phyloP scores from a whole-genome alignment of 805 yeast species.

The Metschnikowia aberdeeniae region DNA sequence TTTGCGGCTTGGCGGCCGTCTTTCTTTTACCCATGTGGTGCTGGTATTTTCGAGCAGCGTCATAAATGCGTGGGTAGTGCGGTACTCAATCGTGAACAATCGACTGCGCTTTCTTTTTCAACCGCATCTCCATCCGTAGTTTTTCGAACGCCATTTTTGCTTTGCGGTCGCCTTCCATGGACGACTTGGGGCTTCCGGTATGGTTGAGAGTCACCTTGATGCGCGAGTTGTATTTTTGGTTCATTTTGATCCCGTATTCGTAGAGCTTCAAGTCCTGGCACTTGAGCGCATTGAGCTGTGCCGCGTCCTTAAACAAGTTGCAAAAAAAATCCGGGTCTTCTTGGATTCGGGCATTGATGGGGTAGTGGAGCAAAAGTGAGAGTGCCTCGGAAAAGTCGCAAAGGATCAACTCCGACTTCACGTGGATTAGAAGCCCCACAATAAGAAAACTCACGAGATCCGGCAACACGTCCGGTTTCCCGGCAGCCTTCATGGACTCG shows the following conservation, averaged over 20 bases:
- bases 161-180: constrained; percentile 23
- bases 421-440: constrained; percentile 40
- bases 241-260: constrained; percentile 39
- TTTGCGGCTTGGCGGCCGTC: constrained; percentile 71
- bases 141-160: constrained; percentile 43
- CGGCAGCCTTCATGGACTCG: constrained; percentile 5
- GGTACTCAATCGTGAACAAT: not conserved
- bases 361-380: constrained; percentile 48
- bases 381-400: constrained; percentile 53
- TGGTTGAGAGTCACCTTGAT: constrained; percentile 24
- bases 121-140: constrained; percentile 42
- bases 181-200: constrained; percentile 16
- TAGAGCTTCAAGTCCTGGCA: constrained; percentile 36
- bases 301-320: constrained; percentile 31
- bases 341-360: constrained; percentile 24
- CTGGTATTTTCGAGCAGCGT: not conserved
- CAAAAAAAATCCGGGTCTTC: constrained; percentile 19
- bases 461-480: constrained; percentile 20
- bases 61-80: no score
- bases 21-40: constrained; percentile 69
- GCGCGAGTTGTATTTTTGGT: constrained; percentile 36
- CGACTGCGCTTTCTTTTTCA: constrained; percentile 39
- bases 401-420: constrained; percentile 41
- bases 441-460: constrained; percentile 40
- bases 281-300: constrained; percentile 28